Conservation (phyloP, 768 basidiomycete genomes). For the Amanita inopinata region DNA sequence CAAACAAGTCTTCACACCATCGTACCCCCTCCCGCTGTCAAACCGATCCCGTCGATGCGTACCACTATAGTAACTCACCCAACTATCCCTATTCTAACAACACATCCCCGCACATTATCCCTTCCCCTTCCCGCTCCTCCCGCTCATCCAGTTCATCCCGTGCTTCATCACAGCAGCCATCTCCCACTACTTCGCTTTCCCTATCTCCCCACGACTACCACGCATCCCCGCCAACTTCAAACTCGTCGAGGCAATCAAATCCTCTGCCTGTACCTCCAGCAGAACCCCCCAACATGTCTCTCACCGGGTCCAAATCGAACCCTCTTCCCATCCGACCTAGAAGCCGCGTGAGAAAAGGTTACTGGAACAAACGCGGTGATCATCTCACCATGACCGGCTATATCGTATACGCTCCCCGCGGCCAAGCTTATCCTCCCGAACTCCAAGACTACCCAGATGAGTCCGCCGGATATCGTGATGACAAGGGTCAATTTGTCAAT, state of each 20-base stretch:
- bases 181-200: constrained; percentile 9
- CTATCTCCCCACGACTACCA: constrained; percentile 14
- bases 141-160: constrained; percentile 10
- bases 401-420: constrained; percentile 57
- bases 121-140: constrained; percentile 13
- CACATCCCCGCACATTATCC: constrained; percentile 8
- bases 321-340: constrained; percentile 18
- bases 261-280: constrained; percentile 11
- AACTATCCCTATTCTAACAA: constrained; percentile 3
- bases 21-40: constrained; percentile 5
- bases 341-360: constrained; percentile 40
- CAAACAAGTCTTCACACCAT: constrained; percentile 8
- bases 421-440: constrained; percentile 48
- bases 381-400: constrained; percentile 45
- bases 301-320: constrained; percentile 17
- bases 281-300: constrained; percentile 13
- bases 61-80: constrained; percentile 2
- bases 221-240: constrained; percentile 10
- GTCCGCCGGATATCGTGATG: constrained; percentile 46
- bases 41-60: constrained; percentile 7
- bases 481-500: constrained; percentile 31
- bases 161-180: constrained; percentile 11
- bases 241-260: constrained; percentile 15
- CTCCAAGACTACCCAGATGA: constrained; percentile 49
- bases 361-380: constrained; percentile 73